Evolutionary conservation across 2,329 filamentous ascomycete species (phyloP), one percentile per base, ranked within the genome.

Genomic region (Tolypocladium tundrense): DNA sequence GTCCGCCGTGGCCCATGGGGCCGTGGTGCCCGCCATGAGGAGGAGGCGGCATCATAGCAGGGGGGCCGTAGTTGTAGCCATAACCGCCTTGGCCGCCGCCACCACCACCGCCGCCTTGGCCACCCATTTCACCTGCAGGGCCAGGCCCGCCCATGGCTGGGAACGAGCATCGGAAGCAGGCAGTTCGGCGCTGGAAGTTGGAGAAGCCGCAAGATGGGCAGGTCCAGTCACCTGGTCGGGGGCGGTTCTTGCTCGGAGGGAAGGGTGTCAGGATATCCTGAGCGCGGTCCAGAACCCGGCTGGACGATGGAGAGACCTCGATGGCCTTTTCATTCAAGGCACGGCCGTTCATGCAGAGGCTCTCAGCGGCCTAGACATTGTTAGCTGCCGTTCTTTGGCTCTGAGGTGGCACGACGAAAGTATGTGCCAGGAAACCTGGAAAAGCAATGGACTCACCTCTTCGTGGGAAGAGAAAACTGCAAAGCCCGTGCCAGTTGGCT

Each of bases 391-490:
- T 61, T 60, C 54, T 19, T 37, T 31, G 31, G 19, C n/a, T 40
- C 33, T 31, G 27, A 11, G 24, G 43, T 16, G 21, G 33, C 8
- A 39, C 35, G 21, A 48, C 13, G 14, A 5, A n/a, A 8, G 31
- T 24, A 1, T 13, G 39, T 51, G 35, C 21, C 13, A 62, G 61
- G 35, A 2, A 21, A 6, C 7, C 33, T 19, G n/a, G 21, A 48
- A 9, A 43, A 1, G n/a, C 9, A 51, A 56, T 35, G 14, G 59
- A 79, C 86, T 77, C 78, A 96, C 92, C 87, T 99, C 94, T 80
- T 99, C 94, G 70, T 99, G 94, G 53, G 93, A 97, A 62, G 94
- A 97, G 72, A 99, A 99, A 58, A 99, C 93, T 54, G 94, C 94
- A 74, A 99, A 99, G 57, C 94, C 94, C 57, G 93, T 96, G 50